Evolutionary conservation across 495 filamentous ascomycete genomes (phyloP), one percentile per base, ranked within the genome.

Genomic region (Neurospora tetraspora): DNA sequence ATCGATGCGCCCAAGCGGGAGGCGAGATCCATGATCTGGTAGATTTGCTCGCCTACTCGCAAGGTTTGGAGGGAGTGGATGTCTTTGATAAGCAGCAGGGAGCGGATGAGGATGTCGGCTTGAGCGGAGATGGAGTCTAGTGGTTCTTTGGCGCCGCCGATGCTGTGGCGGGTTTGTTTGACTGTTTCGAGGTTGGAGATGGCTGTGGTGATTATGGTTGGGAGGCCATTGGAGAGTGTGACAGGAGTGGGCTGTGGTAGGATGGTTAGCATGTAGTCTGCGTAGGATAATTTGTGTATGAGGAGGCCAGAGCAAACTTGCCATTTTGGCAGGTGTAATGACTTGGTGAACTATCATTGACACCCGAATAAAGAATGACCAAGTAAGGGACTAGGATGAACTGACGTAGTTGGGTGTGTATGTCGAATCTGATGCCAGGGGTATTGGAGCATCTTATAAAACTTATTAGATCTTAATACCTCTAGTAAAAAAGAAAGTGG

Each of bases 121-220:
- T 72, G 72, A n/a, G 31, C 10, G 1, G 40, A 43, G 70, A 76
- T 76, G 61, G 37, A 31, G 39, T 73, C 23, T 23, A 76, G 65
- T 2, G 72, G 69, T n/a, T 71, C 71, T 0, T 39, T 20, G 23
- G 74, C 74, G 12, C 71, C 74, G 53, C 38, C 37, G 9, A 75
- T 71, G 59, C 43, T 61, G 31, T 73, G n/a, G 8, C 74, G 74
- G 2, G 71, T 38, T 47, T 39, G 31, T 42, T 75, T 73, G 12
- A 73, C 39, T 0, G 37, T 31, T 14, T 71, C 18, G 9, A 75
- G 73, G 36, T 70, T 73, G 12, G 16, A 4, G 36, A 75, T 61
- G 68, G 73, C 73, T n/a, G 38, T 38, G 9, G 70, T 59, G 9
- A 68, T 69, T 16, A 75, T 72, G 39, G n/a, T n/a, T 14, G 38